These are phyloP conservation scores for Phalaenopsis aphrodite DNA, from an alignment of 106 monocot species.

Conservation along the genomic window DNA sequence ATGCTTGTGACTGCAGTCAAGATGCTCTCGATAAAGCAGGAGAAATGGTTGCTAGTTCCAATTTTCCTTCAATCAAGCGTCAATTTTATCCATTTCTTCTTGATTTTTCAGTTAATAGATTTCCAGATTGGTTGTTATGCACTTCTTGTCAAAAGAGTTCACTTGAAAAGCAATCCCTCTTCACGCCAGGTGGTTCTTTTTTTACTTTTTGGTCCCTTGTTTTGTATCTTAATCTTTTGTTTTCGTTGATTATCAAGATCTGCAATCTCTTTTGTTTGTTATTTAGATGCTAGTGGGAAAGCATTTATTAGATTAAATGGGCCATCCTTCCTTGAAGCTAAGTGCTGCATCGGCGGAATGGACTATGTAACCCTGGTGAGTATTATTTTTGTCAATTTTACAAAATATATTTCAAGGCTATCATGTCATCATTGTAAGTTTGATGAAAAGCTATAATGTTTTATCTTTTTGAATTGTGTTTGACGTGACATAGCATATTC, in stretches of 20 bases:
- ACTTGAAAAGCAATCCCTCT: not conserved
- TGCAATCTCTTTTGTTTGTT: constrained; percentile 3
- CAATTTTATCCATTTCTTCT: constrained; percentile 64
- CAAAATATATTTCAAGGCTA: not conserved
- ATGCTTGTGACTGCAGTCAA: constrained; percentile 90
- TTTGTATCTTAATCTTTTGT: not conserved
- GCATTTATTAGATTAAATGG: constrained; percentile 10
- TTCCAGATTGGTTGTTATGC: constrained; percentile 90
- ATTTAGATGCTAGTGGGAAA: constrained; percentile 27
- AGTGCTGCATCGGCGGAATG: constrained; percentile 78
- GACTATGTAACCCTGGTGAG: constrained; percentile 83
- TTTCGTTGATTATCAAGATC: not conserved
- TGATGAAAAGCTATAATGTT: not conserved
- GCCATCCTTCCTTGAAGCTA: constrained; percentile 14
- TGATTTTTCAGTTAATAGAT: constrained; percentile 42
- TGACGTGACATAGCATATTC: not conserved
- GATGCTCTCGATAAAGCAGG: constrained; percentile 68
- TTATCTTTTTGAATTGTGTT: not conserved
- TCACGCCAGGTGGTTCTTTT: constrained; percentile 25
- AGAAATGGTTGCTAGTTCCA: constrained; percentile 36
- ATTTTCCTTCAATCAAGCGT: constrained; percentile 15
- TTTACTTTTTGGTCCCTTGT: not conserved
- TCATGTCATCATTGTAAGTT: not conserved
- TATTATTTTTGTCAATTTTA: not conserved
- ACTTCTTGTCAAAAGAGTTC: constrained; percentile 34